Evolutionary conservation across 2,329 filamentous ascomycete species (phyloP).

Genomic region (Diaporthe amygdali): DNA sequence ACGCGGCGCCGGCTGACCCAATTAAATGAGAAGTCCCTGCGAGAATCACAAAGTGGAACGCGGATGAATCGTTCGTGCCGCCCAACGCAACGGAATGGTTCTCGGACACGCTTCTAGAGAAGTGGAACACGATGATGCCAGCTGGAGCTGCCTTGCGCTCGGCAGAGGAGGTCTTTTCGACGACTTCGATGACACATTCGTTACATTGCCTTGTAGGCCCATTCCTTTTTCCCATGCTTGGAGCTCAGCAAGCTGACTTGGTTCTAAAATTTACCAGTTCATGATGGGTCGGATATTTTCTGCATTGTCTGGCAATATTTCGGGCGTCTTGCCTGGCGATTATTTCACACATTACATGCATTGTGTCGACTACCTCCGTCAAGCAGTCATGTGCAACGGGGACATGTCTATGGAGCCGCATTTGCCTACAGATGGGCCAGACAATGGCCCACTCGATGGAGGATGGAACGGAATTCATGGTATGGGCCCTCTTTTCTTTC

Average conservation of each 20-base stretch:
- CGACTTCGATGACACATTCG: conserved; percentile 47
- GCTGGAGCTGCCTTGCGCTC: conserved; percentile 8
- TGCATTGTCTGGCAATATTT: conserved; percentile 28
- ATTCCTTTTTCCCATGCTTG: neutral
- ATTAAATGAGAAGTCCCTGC: conserved; percentile 36
- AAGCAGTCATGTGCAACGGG: conserved; percentile 32
- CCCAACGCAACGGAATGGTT: conserved; percentile 45
- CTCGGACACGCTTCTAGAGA: conserved; percentile 38
- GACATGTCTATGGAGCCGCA: conserved; percentile 34
- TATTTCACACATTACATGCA: conserved; percentile 44
- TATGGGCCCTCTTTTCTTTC: conserved; percentile 1
- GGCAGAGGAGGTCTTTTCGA: conserved; percentile 39
- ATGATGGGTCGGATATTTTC: conserved; percentile 42
- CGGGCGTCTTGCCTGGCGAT: conserved; percentile 31
- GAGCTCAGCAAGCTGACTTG: neutral
- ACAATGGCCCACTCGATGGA: conserved; percentile 31
- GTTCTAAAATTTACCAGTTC: conserved; percentile 29
- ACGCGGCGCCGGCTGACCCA: conserved; percentile 1
- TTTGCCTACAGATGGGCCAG: conserved; percentile 27
- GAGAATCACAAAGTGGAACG: conserved; percentile 42
- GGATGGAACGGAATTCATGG: conserved; percentile 32
- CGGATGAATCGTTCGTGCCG: conserved; percentile 45
- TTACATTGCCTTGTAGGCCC: conserved; percentile 44
- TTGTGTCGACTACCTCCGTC: conserved; percentile 34
- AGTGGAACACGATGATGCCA: conserved; percentile 47